Conservation (phyloP, 1,139 yeast genomes). For the Yamadazyma aaseri region DNA sequence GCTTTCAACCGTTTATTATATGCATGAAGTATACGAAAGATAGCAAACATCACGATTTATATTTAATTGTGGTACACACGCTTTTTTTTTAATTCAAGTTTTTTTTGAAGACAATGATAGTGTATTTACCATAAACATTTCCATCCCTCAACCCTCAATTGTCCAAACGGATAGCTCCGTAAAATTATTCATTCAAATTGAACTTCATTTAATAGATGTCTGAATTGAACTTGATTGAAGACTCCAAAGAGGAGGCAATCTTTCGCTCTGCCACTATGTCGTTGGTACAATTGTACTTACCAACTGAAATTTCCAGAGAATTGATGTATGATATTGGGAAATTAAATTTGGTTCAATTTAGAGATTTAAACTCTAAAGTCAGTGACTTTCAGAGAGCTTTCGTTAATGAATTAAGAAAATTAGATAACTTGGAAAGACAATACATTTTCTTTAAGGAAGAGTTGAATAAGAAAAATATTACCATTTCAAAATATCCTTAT, state of each 20-base stretch:
- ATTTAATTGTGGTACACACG: too few relatives aligned
- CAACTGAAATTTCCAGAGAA: constrained; percentile 68
- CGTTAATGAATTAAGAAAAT: constrained; percentile 63
- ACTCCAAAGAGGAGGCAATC: constrained; percentile 57
- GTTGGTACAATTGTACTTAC: constrained; percentile 68
- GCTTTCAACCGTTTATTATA: too few relatives aligned
- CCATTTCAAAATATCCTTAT: constrained; percentile 43
- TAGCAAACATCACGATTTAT: too few relatives aligned
- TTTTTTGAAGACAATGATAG: too few relatives aligned
- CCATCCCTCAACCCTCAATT: neutral
- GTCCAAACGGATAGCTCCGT: neutral
- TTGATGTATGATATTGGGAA: constrained; percentile 64
- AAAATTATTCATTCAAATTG: neutral
- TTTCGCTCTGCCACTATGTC: constrained; percentile 87
- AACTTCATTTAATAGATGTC: too few relatives aligned
- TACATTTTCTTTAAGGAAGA: constrained; percentile 50
- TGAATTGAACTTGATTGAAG: neutral
- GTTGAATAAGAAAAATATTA: constrained; percentile 49
- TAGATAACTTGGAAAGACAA: constrained; percentile 70
- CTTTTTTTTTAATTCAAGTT: too few relatives aligned
- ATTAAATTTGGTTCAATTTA: constrained; percentile 61
- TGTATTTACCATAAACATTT: neutral
- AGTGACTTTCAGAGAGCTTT: constrained; percentile 73
- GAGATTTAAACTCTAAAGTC: constrained; percentile 66
- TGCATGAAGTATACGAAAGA: too few relatives aligned